Evolutionary conservation across 306 rosid genomes (phyloP).

Genomic region (Gillenia trifoliata): DNA sequence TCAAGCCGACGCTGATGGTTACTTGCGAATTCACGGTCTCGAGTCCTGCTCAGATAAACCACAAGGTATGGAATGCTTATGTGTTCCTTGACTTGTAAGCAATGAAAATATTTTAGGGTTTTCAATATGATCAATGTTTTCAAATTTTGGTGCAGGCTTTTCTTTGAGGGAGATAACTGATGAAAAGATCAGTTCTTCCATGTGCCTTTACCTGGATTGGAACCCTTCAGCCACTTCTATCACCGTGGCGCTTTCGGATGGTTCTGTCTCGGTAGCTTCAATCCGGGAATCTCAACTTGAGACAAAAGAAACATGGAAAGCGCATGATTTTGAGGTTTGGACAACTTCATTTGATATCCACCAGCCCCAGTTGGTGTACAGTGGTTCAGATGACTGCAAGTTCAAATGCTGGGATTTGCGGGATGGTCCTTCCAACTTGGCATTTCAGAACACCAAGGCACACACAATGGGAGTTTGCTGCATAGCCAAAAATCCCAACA

Average conservation of each 20-base stretch:
- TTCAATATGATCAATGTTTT: neutral
- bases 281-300: slow-evolving; percentile 52
- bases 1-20: slow-evolving; percentile 83
- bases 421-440: slow-evolving; percentile 52
- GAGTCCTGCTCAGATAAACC: slow-evolving; percentile 30
- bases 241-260: slow-evolving; percentile 78
- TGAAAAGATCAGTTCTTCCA: slow-evolving; percentile 55
- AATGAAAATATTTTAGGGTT: neutral
- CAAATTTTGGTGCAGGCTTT: slow-evolving; percentile 37
- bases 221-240: slow-evolving; percentile 63
- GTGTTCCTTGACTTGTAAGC: neutral
- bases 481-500: slow-evolving; percentile 58
- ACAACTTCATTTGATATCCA: slow-evolving; percentile 69
- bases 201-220: slow-evolving; percentile 90
- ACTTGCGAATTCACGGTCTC: slow-evolving; percentile 59
- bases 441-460: slow-evolving; percentile 62
- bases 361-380: slow-evolving; percentile 73
- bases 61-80: slow-evolving; percentile 52
- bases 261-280: slow-evolving; percentile 58
- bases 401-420: slow-evolving; percentile 84
- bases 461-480: slow-evolving; percentile 90
- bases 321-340: slow-evolving; percentile 92
- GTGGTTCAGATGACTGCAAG: slow-evolving; percentile 87
- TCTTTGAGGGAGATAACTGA: slow-evolving; percentile 43
- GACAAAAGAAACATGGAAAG: slow-evolving; percentile 66